A percentile compares a stretch with the other conserved stretches of the same genome.
Evolutionary conservation across 2,329 filamentous ascomycete genomes (phyloP).

Genomic region (Rutstroemia sp.): DNA sequence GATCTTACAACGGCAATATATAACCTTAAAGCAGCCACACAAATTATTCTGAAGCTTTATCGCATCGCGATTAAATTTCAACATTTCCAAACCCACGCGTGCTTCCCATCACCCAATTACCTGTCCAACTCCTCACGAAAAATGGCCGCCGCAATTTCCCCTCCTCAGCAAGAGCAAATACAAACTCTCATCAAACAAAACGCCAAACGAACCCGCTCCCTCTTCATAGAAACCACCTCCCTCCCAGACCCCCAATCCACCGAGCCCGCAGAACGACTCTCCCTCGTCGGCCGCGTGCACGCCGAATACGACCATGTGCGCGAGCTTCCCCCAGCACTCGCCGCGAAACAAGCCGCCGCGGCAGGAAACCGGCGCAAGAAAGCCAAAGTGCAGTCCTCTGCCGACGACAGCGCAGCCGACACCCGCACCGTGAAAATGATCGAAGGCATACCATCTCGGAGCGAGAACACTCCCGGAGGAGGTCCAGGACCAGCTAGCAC

Average conservation of each 20-base stretch:
- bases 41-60: constrained; percentile 5
- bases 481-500: constrained; percentile 40
- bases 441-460: constrained; percentile 47
- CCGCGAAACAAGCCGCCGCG: constrained; percentile 67
- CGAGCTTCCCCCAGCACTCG: constrained; percentile 69
- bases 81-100: not conserved
- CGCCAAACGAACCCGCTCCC: constrained; percentile 33
- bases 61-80: not conserved
- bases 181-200: constrained; percentile 35
- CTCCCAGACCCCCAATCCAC: constrained; percentile 17
- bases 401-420: constrained; percentile 19
- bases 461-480: constrained; percentile 20
- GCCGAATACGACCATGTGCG: constrained; percentile 71
- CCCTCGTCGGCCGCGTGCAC: constrained; percentile 27
- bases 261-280: constrained; percentile 25
- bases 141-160: constrained; percentile 5
- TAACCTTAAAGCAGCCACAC: not conserved
- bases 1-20: no score
- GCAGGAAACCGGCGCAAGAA: constrained; percentile 54
- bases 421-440: constrained; percentile 58
- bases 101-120: not conserved
- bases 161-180: constrained; percentile 26
- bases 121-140: not conserved
- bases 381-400: constrained; percentile 42
- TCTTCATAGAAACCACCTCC: constrained; percentile 30